Base-by-base conservation (phyloP, 805 yeast species). In the Suhomyces sp. region DNA sequence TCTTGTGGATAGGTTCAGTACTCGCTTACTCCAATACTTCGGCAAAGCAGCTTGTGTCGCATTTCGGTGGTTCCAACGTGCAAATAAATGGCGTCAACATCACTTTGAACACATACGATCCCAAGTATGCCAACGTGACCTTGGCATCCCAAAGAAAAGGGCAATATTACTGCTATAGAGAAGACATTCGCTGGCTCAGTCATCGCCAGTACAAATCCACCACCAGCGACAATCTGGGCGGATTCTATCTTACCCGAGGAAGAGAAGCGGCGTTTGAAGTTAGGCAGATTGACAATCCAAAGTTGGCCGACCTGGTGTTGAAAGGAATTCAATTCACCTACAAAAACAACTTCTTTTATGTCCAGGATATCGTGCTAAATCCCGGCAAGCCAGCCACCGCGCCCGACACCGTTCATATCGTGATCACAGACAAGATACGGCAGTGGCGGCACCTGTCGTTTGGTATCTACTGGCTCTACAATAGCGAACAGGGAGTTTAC, bases 381-480 rank as follows among this genome's bases (percentile, higher is more conserved):
- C 73, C 76, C 6, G 57, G 70, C 0, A 61, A 76, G 10, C 68
- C 76, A 4, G 68, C 85, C 6, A 82, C 79, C 57, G 63, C 74
- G 8, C 45, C 47, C 2, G 67, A 76, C 20, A 77, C 61, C 17
- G 51, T 71, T 59, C 86, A 83, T 1, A 64, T 93, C 10, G 64
- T 90, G 2, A 68, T 69, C 4, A 77, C 94, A 0, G 79, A 88
- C 50, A 51, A 54, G 10, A 62, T 65, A 12, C 60, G 63, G 27
- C 80, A 83, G 60, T 75, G 77, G 77, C 58, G 79, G 44, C 72
- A 71, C 48, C 73, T 71, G 66, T 50, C 57, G 8, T 69, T 72
- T 48, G 67, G 75, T 0, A 45, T 70, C 15, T 74, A 66, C 53
- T 75, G 79, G 79, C 25, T 73, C 12, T 73, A 62, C 57, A 54